Conservation (phyloP, 768 basidiomycete species). For the Collybia sp. region DNA sequence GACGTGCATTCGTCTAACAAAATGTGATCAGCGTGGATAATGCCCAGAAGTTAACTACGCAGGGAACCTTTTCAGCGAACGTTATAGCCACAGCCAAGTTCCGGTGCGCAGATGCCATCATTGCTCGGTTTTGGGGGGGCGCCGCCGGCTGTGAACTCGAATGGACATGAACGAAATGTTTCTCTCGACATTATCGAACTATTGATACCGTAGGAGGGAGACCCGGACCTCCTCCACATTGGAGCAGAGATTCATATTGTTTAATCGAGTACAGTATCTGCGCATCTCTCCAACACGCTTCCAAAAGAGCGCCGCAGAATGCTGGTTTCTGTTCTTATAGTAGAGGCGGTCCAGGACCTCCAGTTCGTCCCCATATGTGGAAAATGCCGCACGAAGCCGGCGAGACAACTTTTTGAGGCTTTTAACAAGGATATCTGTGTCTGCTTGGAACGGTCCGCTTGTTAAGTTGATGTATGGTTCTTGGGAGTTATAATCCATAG, state of each 20-base stretch:
- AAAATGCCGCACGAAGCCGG: conserved; percentile 39
- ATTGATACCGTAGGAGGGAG: too few species aligned
- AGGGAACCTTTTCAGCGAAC: too few species aligned
- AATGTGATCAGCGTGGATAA: too few species aligned
- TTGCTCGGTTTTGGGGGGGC: too few species aligned
- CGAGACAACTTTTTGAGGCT: conserved; percentile 52
- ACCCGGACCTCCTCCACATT: too few species aligned
- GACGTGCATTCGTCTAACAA: background rate
- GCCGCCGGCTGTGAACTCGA: too few species aligned
- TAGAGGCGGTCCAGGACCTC: conserved; percentile 61
- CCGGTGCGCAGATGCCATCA: too few species aligned
- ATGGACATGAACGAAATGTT: too few species aligned
- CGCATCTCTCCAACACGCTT: conserved; percentile 57
- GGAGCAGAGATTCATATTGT: conserved; percentile 14
- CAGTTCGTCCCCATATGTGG: conserved; percentile 44
- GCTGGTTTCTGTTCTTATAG: conserved; percentile 82
- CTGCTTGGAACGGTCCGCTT: conserved; percentile 18
- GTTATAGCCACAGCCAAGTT: too few species aligned
- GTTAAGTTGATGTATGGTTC: conserved; percentile 13
- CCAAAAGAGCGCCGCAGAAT: conserved; percentile 68
- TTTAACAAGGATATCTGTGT: conserved; percentile 57
- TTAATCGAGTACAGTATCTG: conserved; percentile 39
- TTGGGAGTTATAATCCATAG: conserved; percentile 9
- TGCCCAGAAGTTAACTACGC: too few species aligned
- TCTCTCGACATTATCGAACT: too few species aligned